A percentile compares a stretch with the other conserved stretches of the same genome.
Evolutionary conservation across 768 basidiomycete genomes (phyloP).

Genomic region (Russula foetens): DNA sequence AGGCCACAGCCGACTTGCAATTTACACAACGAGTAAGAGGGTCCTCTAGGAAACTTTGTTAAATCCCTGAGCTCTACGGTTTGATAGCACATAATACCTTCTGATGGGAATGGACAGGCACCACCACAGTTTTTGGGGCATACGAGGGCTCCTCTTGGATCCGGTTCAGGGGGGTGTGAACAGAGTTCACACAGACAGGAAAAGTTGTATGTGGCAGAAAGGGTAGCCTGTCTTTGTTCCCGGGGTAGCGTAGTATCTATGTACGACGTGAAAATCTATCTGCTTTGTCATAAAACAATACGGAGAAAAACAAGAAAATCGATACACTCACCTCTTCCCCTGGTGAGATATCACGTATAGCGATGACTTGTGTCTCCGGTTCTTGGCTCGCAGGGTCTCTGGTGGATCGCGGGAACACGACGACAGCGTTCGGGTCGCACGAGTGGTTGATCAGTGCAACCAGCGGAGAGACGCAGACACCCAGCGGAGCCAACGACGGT

Average conservation of each 20-base stretch:
- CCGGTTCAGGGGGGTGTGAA: constrained; percentile 29
- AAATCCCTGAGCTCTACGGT: background rate
- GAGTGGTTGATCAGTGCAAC: constrained; percentile 84
- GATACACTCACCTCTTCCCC: constrained; percentile 57
- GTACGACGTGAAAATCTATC: constrained; percentile 79
- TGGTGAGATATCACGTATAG: constrained; percentile 50
- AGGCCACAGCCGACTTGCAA: constrained; percentile 43
- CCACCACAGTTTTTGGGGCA: constrained; percentile 70
- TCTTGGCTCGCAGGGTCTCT: constrained; percentile 33
- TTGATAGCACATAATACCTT: constrained; percentile 35
- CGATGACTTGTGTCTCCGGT: constrained; percentile 64
- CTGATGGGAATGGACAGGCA: constrained; percentile 47
- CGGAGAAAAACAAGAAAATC: background rate
- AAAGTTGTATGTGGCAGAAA: constrained; percentile 75
- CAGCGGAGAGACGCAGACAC: constrained; percentile 73
- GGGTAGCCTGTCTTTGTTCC: constrained; percentile 41
- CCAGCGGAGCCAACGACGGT: constrained; percentile 70
- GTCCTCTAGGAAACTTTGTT: constrained; percentile 34
- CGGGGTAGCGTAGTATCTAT: constrained; percentile 75
- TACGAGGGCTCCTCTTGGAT: constrained; percentile 59
- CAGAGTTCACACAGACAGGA: constrained; percentile 63
- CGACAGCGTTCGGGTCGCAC: constrained; percentile 79
- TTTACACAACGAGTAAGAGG: constrained; percentile 41
- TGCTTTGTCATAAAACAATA: background rate
- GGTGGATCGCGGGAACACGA: constrained; percentile 73